These are phyloP conservation scores for Fraxinus ornus DNA, from an alignment of 305 asterid genomes.

Conservation along the genomic window DNA sequence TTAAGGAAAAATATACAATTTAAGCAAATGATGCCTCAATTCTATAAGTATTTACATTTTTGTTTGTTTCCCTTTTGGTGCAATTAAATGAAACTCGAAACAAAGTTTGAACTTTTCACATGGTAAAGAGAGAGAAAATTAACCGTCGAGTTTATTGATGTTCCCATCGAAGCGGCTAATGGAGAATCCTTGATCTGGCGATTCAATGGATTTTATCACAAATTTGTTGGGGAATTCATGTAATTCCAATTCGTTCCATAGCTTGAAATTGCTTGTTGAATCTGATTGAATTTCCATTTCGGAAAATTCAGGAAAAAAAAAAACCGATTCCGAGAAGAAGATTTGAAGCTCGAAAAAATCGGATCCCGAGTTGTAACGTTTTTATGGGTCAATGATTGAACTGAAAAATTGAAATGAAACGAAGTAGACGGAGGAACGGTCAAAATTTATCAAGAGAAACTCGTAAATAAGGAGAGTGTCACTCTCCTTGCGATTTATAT, in stretches of 20 bases:
- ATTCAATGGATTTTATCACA: conserved; percentile 59
- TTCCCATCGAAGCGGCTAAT: conserved; percentile 66
- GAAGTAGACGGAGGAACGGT: not conserved
- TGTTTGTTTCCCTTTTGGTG: not conserved
- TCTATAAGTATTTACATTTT: not conserved
- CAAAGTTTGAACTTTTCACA: not conserved
- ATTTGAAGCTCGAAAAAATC: not conserved
- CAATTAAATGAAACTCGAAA: conserved; percentile 3
- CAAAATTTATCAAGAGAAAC: not conserved
- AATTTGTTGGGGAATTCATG: conserved; percentile 63
- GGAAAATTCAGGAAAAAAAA: not conserved
- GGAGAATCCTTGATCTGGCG: conserved; percentile 76
- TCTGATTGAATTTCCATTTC: conserved; percentile 29
- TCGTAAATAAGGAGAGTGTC: not conserved
- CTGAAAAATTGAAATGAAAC: not conserved
- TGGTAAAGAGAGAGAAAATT: not conserved
- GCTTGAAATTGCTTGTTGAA: conserved; percentile 38
- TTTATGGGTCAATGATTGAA: not conserved
- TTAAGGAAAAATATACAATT: not conserved
- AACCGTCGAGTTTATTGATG: conserved; percentile 39
- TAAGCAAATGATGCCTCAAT: not conserved
- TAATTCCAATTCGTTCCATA: conserved; percentile 74
- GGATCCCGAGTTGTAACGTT: not conserved
- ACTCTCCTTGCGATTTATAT: not conserved
- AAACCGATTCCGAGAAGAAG: not conserved